Evolutionary conservation across 805 yeast genomes (phyloP).

Genomic region (Candida sonorensis): DNA sequence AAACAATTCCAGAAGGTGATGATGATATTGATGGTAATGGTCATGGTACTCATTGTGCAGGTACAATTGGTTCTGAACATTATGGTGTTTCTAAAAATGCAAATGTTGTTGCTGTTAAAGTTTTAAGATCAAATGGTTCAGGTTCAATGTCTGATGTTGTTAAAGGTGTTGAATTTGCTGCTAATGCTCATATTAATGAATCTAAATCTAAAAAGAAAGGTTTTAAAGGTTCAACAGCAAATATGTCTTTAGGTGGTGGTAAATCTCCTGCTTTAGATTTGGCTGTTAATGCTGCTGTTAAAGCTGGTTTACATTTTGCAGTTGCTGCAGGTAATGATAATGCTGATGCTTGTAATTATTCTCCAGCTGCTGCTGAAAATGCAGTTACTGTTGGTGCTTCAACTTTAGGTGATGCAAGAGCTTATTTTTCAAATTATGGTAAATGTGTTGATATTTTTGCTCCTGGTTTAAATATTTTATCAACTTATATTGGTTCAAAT

Average conservation of each 20-base stretch:
- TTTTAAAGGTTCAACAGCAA: slow-evolving; percentile 80
- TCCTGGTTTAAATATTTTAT: slow-evolving; percentile 86
- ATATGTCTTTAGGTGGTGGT: slow-evolving; percentile 95
- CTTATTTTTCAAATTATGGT: slow-evolving; percentile 94
- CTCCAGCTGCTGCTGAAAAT: slow-evolving; percentile 82
- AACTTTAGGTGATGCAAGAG: slow-evolving; percentile 81
- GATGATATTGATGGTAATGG: slow-evolving; percentile 79
- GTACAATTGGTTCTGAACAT: slow-evolving; percentile 74
- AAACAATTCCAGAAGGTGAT: slow-evolving; percentile 68
- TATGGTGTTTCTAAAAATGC: slow-evolving; percentile 86
- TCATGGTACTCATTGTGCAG: slow-evolving; percentile 97
- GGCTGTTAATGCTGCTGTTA: slow-evolving; percentile 86
- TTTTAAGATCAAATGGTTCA: slow-evolving; percentile 72
- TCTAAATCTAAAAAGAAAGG: slow-evolving; percentile 49
- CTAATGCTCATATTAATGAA: slow-evolving; percentile 54
- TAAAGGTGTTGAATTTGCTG: slow-evolving; percentile 81
- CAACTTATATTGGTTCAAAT: slow-evolving; percentile 75
- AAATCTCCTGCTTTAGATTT: slow-evolving; percentile 78
- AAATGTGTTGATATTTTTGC: slow-evolving; percentile 94
- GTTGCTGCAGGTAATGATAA: slow-evolving; percentile 97
- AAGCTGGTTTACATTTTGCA: slow-evolving; percentile 84
- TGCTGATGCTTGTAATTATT: slow-evolving; percentile 85
- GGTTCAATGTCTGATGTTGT: slow-evolving; percentile 81
- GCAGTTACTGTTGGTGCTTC: slow-evolving; percentile 96
- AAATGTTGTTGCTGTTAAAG: slow-evolving; percentile 75